Conservation (phyloP, 768 basidiomycete genomes). For the Mycena latifolia region DNA sequence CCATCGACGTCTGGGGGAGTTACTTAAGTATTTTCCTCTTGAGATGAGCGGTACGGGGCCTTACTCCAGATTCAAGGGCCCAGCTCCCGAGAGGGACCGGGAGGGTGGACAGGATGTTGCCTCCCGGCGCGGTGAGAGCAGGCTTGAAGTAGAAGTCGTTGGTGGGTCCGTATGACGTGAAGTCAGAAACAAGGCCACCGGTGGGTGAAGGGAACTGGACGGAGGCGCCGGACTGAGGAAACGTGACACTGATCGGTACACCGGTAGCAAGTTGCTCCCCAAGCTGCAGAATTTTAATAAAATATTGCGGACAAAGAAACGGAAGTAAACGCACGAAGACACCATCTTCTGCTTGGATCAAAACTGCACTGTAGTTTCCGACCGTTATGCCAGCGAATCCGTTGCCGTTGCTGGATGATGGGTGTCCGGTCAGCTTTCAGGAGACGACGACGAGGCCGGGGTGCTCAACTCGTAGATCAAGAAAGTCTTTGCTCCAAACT, state of each 20-base stretch:
- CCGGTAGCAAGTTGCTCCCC: conserved; percentile 63
- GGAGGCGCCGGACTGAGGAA: conserved; percentile 59
- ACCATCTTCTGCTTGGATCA: conserved; percentile 69
- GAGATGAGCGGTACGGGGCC: no score
- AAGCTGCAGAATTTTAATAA: conserved; percentile 47
- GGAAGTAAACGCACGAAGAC: conserved; percentile 56
- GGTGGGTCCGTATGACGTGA: conserved; percentile 70
- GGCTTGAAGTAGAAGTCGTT: conserved; percentile 73
- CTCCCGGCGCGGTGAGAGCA: conserved; percentile 65
- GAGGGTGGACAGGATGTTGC: conserved; percentile 61
- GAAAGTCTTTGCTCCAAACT: conserved; percentile 61
- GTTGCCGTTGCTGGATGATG: conserved; percentile 58
- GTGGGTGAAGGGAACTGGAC: conserved; percentile 60
- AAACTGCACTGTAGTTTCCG: conserved; percentile 60
- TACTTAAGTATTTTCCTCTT: not conserved
- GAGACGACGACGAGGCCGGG: not conserved
- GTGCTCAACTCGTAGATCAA: conserved; percentile 68
- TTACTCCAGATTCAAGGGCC: conserved; percentile 52
- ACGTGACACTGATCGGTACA: conserved; percentile 54
- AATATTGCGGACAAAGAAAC: not conserved
- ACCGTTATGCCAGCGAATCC: conserved; percentile 58
- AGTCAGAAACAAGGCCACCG: conserved; percentile 69
- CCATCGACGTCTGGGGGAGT: conserved; percentile 51
- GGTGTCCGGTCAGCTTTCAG: not conserved
- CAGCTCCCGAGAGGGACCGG: conserved; percentile 56